A percentile compares a stretch with the other conserved stretches of the same genome.
Evolutionary conservation across 345 rosid genomes (phyloP).

Genomic region (Arabidopsis thaliana): DNA sequence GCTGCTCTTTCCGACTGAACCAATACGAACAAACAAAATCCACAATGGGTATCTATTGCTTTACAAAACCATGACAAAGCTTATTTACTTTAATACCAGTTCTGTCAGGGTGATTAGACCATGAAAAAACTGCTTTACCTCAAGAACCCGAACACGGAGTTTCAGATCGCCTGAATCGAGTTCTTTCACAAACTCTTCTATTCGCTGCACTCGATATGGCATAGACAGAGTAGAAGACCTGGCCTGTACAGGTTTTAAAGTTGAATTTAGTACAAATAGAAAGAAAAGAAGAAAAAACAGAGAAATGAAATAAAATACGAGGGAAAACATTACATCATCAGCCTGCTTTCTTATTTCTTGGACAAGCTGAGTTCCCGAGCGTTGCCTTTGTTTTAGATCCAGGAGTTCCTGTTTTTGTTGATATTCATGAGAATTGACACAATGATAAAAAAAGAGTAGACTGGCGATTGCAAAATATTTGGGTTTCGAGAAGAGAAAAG

Average conservation of each 20-base stretch:
- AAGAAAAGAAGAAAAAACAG: not conserved
- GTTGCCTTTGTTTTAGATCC: slow-evolving; percentile 59
- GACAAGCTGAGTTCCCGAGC: slow-evolving; percentile 69
- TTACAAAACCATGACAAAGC: not conserved
- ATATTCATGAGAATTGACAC: slow-evolving; percentile 27
- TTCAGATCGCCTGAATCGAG: slow-evolving; percentile 91
- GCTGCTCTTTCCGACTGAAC: slow-evolving; percentile 93
- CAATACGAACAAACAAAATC: not conserved
- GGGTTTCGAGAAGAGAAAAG: slow-evolving; percentile 12
- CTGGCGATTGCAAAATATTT: not conserved
- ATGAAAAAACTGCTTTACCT: slow-evolving; percentile 48
- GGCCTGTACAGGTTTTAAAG: slow-evolving; percentile 58
- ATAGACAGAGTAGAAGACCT: slow-evolving; percentile 78
- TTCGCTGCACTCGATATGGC: slow-evolving; percentile 82
- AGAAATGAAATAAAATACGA: slow-evolving; percentile 3
- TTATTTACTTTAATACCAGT: not conserved
- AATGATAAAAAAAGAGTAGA: slow-evolving; percentile 6
- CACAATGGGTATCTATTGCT: not conserved
- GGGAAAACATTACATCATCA: slow-evolving; percentile 60
- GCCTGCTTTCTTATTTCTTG: slow-evolving; percentile 87
- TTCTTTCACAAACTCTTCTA: slow-evolving; percentile 87
- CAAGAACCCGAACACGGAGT: slow-evolving; percentile 92
- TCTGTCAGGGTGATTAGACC: not conserved
- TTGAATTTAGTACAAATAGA: slow-evolving; percentile 19
- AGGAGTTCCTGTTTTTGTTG: slow-evolving; percentile 71